These are phyloP conservation scores for Leccinum fibrillosum DNA, from an alignment of 768 basidiomycete genomes.

Conservation along the genomic window DNA sequence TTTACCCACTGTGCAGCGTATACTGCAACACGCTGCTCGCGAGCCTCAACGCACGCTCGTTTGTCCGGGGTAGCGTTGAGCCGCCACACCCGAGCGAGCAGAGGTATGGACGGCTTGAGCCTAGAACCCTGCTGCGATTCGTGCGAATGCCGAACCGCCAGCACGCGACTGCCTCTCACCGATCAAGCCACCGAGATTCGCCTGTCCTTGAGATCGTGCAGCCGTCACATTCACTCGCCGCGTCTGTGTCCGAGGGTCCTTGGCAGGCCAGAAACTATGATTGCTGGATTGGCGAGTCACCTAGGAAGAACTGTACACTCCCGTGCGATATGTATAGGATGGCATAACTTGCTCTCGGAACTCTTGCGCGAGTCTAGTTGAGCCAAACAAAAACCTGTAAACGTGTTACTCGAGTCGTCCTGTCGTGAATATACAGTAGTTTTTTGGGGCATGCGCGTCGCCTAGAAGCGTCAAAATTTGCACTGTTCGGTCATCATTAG, in stretches of 20 bases:
- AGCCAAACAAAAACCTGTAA: neutral
- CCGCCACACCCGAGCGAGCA: neutral
- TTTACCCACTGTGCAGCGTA: constrained; percentile 30
- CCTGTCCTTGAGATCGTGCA: neutral
- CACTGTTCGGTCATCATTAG: neutral
- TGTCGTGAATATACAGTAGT: neutral
- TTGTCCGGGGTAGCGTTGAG: neutral
- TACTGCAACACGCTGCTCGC: constrained; percentile 35
- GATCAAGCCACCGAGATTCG: neutral
- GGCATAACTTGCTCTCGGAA: neutral
- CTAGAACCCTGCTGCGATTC: neutral
- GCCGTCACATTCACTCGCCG: neutral
- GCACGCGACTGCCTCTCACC: neutral
- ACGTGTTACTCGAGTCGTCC: neutral
- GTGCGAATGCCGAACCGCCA: neutral
- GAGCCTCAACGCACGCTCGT: constrained; percentile 29
- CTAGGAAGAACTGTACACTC: neutral
- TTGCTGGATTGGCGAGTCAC: neutral
- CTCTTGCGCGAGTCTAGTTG: neutral
- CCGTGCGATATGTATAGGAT: neutral
- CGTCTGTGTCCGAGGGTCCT: neutral
- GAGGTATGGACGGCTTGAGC: neutral
- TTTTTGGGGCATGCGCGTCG: neutral
- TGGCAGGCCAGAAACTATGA: neutral
- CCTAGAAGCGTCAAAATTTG: neutral